These are phyloP conservation scores for Leptomonas pyrrhocoris DNA, from an alignment of 208 protist genomes.

Conservation along the genomic window DNA sequence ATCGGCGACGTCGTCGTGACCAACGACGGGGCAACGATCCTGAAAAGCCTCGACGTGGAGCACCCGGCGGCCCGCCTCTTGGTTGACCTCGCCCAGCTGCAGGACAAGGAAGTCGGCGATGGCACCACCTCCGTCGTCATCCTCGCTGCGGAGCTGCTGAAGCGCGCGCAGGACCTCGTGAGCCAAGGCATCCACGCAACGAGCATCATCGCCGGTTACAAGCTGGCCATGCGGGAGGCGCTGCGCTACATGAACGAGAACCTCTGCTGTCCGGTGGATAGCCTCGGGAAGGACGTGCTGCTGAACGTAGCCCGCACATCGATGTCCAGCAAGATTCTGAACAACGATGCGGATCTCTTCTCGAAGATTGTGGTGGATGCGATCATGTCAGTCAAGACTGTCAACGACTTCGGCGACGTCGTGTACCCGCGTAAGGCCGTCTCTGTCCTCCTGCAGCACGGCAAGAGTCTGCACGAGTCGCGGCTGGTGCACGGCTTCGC, in stretches of 20 bases:
- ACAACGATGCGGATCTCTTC: constrained; percentile 97
- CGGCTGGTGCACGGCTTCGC: constrained; percentile 95
- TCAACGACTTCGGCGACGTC: constrained; percentile 92
- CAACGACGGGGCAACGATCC: constrained; percentile 99
- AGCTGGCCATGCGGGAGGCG: constrained; percentile 96
- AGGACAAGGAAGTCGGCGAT: constrained; percentile 99
- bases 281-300: constrained; percentile 95
- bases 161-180: constrained; percentile 97
- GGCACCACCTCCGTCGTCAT: constrained; percentile 99
- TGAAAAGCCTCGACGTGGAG: constrained; percentile 93
- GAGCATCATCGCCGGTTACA: constrained; percentile 98
- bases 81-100: constrained; percentile 98
- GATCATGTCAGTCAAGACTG: constrained; percentile 89
- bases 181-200: constrained; percentile 98
- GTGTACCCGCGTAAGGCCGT: constrained; percentile 98
- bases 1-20: constrained; percentile 99
- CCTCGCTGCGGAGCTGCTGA: constrained; percentile 99
- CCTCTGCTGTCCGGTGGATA: constrained; percentile 80
- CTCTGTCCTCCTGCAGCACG: constrained; percentile 98
- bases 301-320: constrained; percentile 98
- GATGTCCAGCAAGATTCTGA: constrained; percentile 99
- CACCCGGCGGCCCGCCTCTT: constrained; percentile 97
- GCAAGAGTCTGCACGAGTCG: constrained; percentile 94
- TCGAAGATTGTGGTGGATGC: constrained; percentile 96
- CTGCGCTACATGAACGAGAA: constrained; percentile 96